A percentile compares a stretch with the other conserved stretches of the same genome.
phyloP scores from a whole-genome alignment of 169 alveolate species.

The Cryptosporidium sp. region DNA sequence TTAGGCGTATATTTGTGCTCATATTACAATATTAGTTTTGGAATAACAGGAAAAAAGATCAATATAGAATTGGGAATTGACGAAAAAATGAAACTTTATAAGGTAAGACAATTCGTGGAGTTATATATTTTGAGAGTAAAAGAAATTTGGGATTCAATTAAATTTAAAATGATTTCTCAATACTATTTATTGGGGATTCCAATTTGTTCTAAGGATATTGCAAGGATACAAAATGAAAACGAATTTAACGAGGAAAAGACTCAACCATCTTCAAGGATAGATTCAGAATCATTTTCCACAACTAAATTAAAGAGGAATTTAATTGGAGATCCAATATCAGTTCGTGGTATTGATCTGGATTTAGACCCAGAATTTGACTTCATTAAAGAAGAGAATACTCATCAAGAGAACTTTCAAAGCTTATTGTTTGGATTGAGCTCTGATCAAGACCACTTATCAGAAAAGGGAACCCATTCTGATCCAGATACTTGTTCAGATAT shows the following conservation, averaged over 20 bases:
- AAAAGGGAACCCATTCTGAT: background rate
- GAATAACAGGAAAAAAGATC: constrained; percentile 18
- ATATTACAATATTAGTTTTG: constrained; percentile 15
- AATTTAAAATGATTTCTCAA: constrained; percentile 35
- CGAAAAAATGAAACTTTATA: background rate
- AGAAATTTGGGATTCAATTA: constrained; percentile 56
- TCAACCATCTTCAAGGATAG: background rate
- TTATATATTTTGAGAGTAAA: constrained; percentile 9
- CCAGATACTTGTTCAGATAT: background rate
- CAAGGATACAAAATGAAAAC: constrained; percentile 14
- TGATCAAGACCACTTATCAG: background rate
- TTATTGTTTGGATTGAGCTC: background rate
- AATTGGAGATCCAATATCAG: background rate
- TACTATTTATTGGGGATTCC: constrained; percentile 51
- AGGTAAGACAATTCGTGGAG: constrained; percentile 7
- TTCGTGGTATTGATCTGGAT: background rate
- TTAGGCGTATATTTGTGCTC: constrained; percentile 28
- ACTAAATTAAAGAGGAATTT: background rate
- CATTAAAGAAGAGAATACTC: background rate
- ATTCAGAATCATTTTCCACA: background rate
- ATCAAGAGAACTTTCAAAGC: background rate
- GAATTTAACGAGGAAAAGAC: constrained; percentile 2
- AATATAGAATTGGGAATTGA: background rate
- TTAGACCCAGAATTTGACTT: constrained; percentile 2
- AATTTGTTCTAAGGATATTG: constrained; percentile 43